Percentiles rank a stretch among this genome's conserved stretches.
Conservation (phyloP, 139 green algal species). For the Coelastrella sp. region DNA sequence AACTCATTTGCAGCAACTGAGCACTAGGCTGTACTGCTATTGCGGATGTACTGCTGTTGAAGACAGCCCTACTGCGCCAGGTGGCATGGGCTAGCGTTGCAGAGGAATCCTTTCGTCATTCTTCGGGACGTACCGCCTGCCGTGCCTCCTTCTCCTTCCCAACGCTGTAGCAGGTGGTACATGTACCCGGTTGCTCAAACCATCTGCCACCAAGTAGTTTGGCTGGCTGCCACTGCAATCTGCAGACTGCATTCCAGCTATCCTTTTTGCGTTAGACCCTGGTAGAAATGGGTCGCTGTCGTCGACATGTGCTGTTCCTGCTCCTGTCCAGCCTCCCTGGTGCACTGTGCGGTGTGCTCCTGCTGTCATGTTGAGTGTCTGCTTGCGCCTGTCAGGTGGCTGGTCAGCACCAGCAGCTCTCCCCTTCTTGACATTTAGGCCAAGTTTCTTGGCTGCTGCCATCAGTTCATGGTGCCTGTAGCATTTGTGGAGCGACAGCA, state of each 20-base stretch:
- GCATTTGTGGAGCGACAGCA: too few relatives aligned
- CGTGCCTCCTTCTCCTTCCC: constrained; percentile 2
- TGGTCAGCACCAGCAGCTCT: too few relatives aligned
- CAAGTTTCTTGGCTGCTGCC: too few relatives aligned
- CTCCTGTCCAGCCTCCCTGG: not conserved
- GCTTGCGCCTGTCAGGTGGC: too few relatives aligned
- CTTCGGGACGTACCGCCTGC: constrained; percentile 6
- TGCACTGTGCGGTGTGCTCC: not conserved
- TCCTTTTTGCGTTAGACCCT: not conserved
- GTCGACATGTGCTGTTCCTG: not conserved
- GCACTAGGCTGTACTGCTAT: too few relatives aligned
- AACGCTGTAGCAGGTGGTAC: not conserved
- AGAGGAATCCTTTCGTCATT: too few relatives aligned
- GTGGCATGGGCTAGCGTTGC: too few relatives aligned
- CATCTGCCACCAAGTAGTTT: not conserved
- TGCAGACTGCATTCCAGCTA: not conserved
- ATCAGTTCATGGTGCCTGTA: too few relatives aligned
- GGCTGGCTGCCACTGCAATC: not conserved
- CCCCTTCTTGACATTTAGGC: too few relatives aligned
- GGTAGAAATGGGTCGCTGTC: not conserved
- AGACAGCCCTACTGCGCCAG: too few relatives aligned
- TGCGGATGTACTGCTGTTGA: too few relatives aligned
- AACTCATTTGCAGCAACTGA: too few relatives aligned
- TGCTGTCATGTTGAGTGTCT: not conserved
- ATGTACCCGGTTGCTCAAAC: not conserved